Percentiles rank a stretch among this genome's conserved stretches.
Evolutionary conservation across 73 alveolate genomes (phyloP).

Genomic region (Tetrahymena thermophila): DNA sequence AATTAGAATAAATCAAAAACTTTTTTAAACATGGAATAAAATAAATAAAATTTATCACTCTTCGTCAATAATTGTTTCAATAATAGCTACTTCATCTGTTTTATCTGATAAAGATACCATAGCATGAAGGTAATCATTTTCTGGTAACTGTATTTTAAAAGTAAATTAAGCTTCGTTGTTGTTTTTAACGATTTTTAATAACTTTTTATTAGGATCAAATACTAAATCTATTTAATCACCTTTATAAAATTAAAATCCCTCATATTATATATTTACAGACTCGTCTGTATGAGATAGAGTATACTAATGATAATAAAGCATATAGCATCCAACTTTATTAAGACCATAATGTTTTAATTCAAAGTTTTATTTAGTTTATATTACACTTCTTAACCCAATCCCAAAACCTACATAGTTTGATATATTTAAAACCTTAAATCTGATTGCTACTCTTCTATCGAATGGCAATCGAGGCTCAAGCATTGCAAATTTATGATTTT

Average conservation of each 20-base stretch:
- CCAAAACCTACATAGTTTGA: neutral
- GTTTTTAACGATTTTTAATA: neutral
- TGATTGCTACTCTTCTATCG: neutral
- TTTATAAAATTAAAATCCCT: neutral
- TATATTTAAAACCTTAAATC: neutral
- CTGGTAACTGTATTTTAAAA: neutral
- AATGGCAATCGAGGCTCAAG: neutral
- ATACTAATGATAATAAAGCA: neutral
- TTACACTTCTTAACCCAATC: neutral
- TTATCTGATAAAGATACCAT: neutral
- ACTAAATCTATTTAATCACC: neutral
- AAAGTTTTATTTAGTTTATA: neutral
- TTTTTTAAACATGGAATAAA: too few relatives aligned
- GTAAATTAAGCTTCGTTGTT: neutral
- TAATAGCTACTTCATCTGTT: neutral
- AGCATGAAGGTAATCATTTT: neutral
- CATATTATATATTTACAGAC: neutral
- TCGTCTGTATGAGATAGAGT: neutral
- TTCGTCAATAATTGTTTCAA: neutral
- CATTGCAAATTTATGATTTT: neutral
- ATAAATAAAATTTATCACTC: neutral
- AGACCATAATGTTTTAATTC: neutral
- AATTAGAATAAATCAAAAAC: too few relatives aligned
- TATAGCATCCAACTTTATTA: neutral
- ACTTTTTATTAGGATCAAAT: neutral